A percentile compares a stretch with the other conserved stretches of the same genome.
These are phyloP conservation scores for Ganoderma sp. DNA, from an alignment of 1,284 basidiomycete species.

Conservation along the genomic window DNA sequence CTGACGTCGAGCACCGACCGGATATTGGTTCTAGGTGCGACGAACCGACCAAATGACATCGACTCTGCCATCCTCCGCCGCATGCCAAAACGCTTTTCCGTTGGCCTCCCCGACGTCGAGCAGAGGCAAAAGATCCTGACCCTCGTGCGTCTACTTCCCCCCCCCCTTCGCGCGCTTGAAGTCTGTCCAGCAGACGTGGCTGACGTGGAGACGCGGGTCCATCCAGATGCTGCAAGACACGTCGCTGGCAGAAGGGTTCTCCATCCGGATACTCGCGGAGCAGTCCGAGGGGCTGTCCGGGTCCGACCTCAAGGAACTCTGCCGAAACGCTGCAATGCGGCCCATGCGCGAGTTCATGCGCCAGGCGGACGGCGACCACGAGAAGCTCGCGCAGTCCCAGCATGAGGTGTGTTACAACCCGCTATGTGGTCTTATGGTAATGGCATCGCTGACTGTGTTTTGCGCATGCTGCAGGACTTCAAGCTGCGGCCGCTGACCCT, in stretches of 20 bases:
- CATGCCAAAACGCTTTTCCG: slow-evolving; percentile 97
- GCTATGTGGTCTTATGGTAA: background rate
- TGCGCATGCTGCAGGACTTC: slow-evolving; percentile 62
- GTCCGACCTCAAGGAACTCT: slow-evolving; percentile 94
- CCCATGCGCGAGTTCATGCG: slow-evolving; percentile 90
- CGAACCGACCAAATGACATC: slow-evolving; percentile 95
- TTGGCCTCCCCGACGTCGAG: slow-evolving; percentile 80
- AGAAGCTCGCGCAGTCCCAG: slow-evolving; percentile 58
- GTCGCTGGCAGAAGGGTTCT: slow-evolving; percentile 69
- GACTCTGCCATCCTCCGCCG: slow-evolving; percentile 94
- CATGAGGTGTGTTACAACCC: slow-evolving; percentile 52
- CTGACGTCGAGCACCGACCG: slow-evolving; percentile 84
- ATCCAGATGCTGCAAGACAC: slow-evolving; percentile 87
- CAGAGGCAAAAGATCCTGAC: slow-evolving; percentile 91
- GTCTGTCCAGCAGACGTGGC: background rate
- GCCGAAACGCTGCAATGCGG: slow-evolving; percentile 90
- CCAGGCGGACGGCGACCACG: slow-evolving; percentile 58
- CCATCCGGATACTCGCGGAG: slow-evolving; percentile 70
- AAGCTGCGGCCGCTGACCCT: slow-evolving; percentile 72
- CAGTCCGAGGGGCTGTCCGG: slow-evolving; percentile 85
- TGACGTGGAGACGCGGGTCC: slow-evolving; percentile 6
- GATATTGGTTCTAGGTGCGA: slow-evolving; percentile 94
- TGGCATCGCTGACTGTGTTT: background rate
- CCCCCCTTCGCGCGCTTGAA: background rate
- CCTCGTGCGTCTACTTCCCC: slow-evolving; percentile 60